Evolutionary conservation across 306 rosid genomes (phyloP), one percentile per base, ranked within the genome.

Genomic region (Cucurbita moschata): DNA sequence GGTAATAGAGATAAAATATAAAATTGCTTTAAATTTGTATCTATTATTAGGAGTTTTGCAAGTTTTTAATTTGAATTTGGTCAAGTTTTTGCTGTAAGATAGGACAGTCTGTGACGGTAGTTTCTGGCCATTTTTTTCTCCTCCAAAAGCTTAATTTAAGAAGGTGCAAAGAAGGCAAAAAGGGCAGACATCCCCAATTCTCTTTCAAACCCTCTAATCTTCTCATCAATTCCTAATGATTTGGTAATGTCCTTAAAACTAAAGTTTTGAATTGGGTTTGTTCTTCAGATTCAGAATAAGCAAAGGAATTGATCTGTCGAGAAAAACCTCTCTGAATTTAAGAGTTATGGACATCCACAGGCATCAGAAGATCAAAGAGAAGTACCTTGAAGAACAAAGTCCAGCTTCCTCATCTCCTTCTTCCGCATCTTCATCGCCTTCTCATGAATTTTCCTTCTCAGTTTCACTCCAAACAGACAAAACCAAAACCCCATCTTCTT

Each of bases 381-480:
- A 55, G 39, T 76, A 52, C 9, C 19, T 53, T 68, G 85, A 65
- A 76, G 82, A 47, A 10, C 5, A 2, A 8, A 43, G 47, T 30
- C 52, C 61, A n/a, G 77, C 83, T 53, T 76, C 86, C 30, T 77
- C 92, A 8, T 52, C 86, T 42, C 83, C 88, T 53, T 83, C 85
- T 67, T 83, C 90, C 63, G 58, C 84, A 44, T 77, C 97, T 3
- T 89, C 97, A 26, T 92, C 98, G 51, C 98, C 98, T 53, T 75
- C 92, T 50, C 98, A 93, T 66, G 98, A 93, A 15, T 93, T 93
- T 80, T 88, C 97, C 82, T 93, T 93, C 88, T 87, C 97, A 81
- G 85, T 90, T 77, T 93, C 98, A 47, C 87, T 90, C 59, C 92
- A 88, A 76, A 78, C 82, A 69, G 61, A 89, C 47, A 75, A 83